A percentile compares a stretch with the other conserved stretches of the same genome.
Evolutionary conservation across 192 early-diverging fungal species (phyloP).

Genomic region (Umbelopsis isabellina): DNA sequence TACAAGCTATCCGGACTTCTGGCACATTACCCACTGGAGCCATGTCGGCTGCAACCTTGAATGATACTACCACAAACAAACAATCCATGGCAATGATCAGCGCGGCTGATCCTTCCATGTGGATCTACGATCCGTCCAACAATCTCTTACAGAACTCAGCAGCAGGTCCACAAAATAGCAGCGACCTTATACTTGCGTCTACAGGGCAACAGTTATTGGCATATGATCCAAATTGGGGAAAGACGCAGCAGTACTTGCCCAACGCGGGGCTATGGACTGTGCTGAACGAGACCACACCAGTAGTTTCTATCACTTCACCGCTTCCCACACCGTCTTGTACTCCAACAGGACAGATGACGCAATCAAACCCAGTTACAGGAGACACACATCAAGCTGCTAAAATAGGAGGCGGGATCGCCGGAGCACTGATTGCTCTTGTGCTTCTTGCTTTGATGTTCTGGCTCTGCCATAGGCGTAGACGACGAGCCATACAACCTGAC

Average conservation of each 20-base stretch:
- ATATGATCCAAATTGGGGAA: slow-evolving; percentile 13
- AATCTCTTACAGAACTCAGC: slow-evolving; percentile 17
- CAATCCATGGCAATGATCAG: slow-evolving; percentile 19
- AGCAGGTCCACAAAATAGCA: not conserved
- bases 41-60: not conserved
- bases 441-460: not conserved
- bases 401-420: slow-evolving; percentile 8
- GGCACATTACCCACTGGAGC: slow-evolving; percentile 6
- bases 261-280: not conserved
- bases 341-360: slow-evolving; percentile 3
- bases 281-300: not conserved
- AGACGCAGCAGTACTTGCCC: slow-evolving; percentile 9
- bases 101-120: slow-evolving; percentile 12
- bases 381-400: slow-evolving; percentile 11
- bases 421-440: not conserved
- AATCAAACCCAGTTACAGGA: slow-evolving; percentile 11
- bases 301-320: not conserved
- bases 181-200: slow-evolving; percentile 3
- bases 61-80: slow-evolving; percentile 14
- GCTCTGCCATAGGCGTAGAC: slow-evolving; percentile 13
- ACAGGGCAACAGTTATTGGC: slow-evolving; percentile 14
- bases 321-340: slow-evolving; percentile 18
- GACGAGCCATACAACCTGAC: slow-evolving; percentile 3
- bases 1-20: not conserved
- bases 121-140: slow-evolving; percentile 11